Conservation (phyloP, 805 yeast genomes). For the Ogataea nonfermentans region DNA sequence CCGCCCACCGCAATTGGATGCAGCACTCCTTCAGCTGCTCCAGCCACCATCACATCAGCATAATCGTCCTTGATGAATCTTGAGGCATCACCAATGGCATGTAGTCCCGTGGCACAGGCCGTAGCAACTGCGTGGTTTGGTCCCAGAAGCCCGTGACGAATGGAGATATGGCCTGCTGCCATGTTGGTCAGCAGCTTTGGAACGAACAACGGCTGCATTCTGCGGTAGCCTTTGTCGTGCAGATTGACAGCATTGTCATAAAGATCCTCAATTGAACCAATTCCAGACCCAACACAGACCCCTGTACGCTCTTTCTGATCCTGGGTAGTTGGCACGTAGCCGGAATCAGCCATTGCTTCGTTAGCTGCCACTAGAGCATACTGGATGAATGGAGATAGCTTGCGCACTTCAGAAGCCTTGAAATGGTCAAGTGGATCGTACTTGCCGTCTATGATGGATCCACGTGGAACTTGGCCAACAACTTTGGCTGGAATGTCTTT, state of each 20-base stretch:
- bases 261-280: conserved; percentile 79
- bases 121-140: conserved; percentile 87
- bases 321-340: conserved; percentile 42
- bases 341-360: conserved; percentile 75
- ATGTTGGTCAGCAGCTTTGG: conserved; percentile 84
- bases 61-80: conserved; percentile 76
- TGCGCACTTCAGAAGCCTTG: conserved; percentile 47
- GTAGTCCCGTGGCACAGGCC: conserved; percentile 96
- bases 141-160: conserved; percentile 72
- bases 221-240: conserved; percentile 51
- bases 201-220: conserved; percentile 80
- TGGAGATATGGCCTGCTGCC: conserved; percentile 92
- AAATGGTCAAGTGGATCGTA: conserved; percentile 57
- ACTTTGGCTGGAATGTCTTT: conserved; percentile 58
- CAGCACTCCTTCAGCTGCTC: conserved; percentile 87
- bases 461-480: conserved; percentile 68
- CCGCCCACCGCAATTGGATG: conserved; percentile 90
- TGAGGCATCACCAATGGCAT: conserved; percentile 90
- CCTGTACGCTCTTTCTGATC: conserved; percentile 48
- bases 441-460: conserved; percentile 37
- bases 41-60: conserved; percentile 86
- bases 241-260: conserved; percentile 61
- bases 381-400: conserved; percentile 72
- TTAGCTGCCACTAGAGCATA: conserved; percentile 73
- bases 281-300: conserved; percentile 89